These are phyloP conservation scores for Hortaea werneckii DNA, from an alignment of 2,329 filamentous ascomycete species.

Conservation along the genomic window DNA sequence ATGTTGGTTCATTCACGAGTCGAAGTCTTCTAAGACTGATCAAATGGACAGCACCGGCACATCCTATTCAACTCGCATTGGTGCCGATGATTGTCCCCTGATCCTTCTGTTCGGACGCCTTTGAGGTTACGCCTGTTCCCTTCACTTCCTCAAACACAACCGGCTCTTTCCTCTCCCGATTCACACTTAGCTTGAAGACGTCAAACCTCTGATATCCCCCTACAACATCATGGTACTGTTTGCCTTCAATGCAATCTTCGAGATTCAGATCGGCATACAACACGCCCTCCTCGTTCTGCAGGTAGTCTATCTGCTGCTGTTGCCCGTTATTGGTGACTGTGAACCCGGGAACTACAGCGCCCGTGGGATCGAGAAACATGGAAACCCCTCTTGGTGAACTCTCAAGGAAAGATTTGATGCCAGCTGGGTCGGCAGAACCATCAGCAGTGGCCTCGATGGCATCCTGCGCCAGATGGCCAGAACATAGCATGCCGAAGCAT, in stretches of 20 bases:
- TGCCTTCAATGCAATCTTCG: conserved; percentile 42
- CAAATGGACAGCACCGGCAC: too few relatives aligned
- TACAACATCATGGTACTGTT: conserved; percentile 48
- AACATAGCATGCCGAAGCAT: conserved; percentile 44
- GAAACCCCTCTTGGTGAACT: conserved; percentile 35
- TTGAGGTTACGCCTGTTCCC: too few relatives aligned
- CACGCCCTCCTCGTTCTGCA: conserved; percentile 38
- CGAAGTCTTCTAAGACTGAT: too few relatives aligned
- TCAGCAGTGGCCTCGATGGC: conserved; percentile 27
- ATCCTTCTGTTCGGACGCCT: too few relatives aligned
- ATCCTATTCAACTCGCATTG: too few relatives aligned
- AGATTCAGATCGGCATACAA: conserved; percentile 44
- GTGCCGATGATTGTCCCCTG: too few relatives aligned
- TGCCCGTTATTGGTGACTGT: conserved; percentile 32
- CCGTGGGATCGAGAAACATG: conserved; percentile 44
- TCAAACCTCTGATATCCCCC: conserved; percentile 47
- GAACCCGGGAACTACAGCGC: conserved; percentile 38
- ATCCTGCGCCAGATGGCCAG: conserved; percentile 31
- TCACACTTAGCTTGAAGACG: conserved; percentile 43
- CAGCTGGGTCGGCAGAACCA: conserved; percentile 6
- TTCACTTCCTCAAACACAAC: conserved; percentile 4
- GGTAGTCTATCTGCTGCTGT: conserved; percentile 18
- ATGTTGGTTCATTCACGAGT: too few relatives aligned
- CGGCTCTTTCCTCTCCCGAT: conserved; percentile 28
- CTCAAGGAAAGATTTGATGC: conserved; percentile 23